Evolutionary conservation across 2,329 filamentous ascomycete genomes (phyloP).

Genomic region (Venturia asperata): DNA sequence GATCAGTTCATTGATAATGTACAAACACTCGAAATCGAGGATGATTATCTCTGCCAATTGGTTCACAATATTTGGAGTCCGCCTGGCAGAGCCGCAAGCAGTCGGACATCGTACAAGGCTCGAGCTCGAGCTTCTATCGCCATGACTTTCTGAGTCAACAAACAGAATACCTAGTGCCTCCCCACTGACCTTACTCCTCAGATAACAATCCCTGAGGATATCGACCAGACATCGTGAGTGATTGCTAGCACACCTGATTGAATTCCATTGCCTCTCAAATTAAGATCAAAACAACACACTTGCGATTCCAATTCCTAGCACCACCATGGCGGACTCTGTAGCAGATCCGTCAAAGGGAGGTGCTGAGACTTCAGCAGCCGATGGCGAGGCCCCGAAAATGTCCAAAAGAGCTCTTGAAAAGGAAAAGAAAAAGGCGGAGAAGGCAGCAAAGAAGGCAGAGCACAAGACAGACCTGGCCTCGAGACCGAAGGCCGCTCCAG

Average conservation of each 20-base stretch:
- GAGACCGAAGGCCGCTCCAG: constrained; percentile 28
- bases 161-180: neutral
- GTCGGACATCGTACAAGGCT: neutral
- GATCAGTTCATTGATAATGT: too few relatives aligned
- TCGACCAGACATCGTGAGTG: neutral
- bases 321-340: constrained; percentile 4
- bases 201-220: neutral
- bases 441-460: constrained; percentile 37
- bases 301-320: neutral
- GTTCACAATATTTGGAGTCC: too few relatives aligned
- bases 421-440: constrained; percentile 38
- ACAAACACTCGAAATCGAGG: too few relatives aligned
- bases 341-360: neutral
- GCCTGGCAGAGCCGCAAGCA: too few relatives aligned
- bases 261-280: neutral
- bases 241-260: neutral
- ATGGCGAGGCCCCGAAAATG: constrained; percentile 9
- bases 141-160: neutral
- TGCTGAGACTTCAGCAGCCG: neutral
- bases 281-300: neutral
- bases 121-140: neutral
- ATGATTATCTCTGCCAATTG: too few relatives aligned
- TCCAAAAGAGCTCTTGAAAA: constrained; percentile 45
- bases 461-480: constrained; percentile 37
- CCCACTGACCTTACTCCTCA: neutral